Base-by-base conservation (phyloP, 2,329 filamentous ascomycete species). In the Aureobasidium sp. region DNA sequence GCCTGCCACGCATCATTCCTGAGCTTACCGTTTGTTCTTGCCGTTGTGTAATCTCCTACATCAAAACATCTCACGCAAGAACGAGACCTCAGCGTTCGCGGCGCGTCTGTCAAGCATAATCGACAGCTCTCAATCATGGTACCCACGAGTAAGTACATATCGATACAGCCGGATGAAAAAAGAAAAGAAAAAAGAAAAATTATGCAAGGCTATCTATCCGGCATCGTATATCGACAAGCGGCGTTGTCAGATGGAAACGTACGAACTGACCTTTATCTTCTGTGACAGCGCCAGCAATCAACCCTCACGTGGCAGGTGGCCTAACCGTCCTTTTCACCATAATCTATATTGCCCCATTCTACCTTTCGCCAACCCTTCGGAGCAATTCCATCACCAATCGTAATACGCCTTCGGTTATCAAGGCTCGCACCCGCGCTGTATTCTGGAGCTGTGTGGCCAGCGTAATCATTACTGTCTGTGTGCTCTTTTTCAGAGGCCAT, bases 291-390 rank as follows among this genome's bases (percentile, higher is more conserved):
- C 24, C 45, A 33, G 35, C 45, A 24, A 50, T 60, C 45, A 42
- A 24, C 19, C 5, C 24, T 42, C 57, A 60, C 57, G 57, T 40
- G 39, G 60, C 60, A 45, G 60, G 37, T 7, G 60, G 60, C 42
- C 60, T 67, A 54, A 70, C 67, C 33, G 77, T 92, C 65, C 75
- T 86, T 64, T 96, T 95, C 76, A 96, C 91, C n/a, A 74, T 91
- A 68, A 77, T 91, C 77, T 99, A 97, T 77, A 90, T 99, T 68
- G 78, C 89, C 3, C 93, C 94, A 27, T 91, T 97, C 75, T 97
- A 99, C 78, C 80, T 93, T 65, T 94, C 88, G 22, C 75, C 85
- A 4, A 82, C 85, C 22, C 95, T 93, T 5, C 85, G 92, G 58
- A 91, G 92, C 7, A 94, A 90, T 8, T 82, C 85, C 29, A 84